Evolutionary conservation across 306 rosid genomes (phyloP), one percentile per base, ranked within the genome.

Genomic region (Crataegus laevigata): DNA sequence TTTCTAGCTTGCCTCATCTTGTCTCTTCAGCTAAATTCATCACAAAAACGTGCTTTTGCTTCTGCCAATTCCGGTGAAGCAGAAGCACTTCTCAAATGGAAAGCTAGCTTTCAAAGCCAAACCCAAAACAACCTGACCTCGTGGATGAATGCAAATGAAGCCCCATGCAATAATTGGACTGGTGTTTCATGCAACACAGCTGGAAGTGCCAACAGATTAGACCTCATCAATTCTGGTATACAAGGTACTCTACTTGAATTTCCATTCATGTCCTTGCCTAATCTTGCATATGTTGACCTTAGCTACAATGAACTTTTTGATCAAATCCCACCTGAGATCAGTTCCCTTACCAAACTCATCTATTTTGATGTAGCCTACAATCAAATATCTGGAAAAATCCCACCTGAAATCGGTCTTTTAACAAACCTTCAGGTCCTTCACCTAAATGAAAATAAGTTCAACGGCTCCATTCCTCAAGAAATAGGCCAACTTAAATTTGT

Each of bases 221-320:
- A 81, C 74, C 78, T 81, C 19, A 51, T 28, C n/a, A 12, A 21
- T 21, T 81, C 81, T 30, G 38, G 71, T 17, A 42, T 77, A n/a
- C 72, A 59, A 59, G 81, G 84, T 21, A 77, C 78, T 4, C 84
- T 81, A 25, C 50, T 76, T 8, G 45, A 69, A 34, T 52, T 80
- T 60, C 22, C 79, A 5, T 80, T 80, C 61, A 42, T 34, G 8
- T 75, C 76, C 8, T 63, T 75, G 4, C 76, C 66, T 22, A 80
- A 75, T 52, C 63, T 80, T 11, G 15, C 66, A 75, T 36, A 28
- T 63, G 3, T 75, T 32, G 78, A 80, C 2, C 77, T 81, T 5
- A 81, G 74, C 71, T 21, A 1, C 6, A 81, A 81, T 22, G 3
- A 15, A 3, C 47, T 80, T 58, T 70, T 61, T 12, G 65, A 72